These are phyloP conservation scores for Drechslerella stenobrocha DNA, from an alignment of 2,329 filamentous ascomycete genomes.

Conservation along the genomic window DNA sequence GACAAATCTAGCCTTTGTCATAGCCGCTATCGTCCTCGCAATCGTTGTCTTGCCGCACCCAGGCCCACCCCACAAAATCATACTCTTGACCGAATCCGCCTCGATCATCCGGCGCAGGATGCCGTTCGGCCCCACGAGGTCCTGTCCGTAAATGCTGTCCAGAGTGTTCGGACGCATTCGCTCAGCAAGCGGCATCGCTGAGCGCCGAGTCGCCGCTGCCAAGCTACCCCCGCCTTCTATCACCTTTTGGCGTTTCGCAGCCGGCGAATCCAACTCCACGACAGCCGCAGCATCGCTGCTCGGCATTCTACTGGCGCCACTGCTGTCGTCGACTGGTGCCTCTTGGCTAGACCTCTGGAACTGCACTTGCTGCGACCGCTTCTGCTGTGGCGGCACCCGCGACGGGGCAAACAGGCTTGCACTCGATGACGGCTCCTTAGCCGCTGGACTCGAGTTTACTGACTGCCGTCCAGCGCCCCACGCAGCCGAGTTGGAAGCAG, in stretches of 20 bases:
- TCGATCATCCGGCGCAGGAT: constrained; percentile 85
- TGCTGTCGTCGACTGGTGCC: constrained; percentile 9
- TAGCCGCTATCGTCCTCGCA: constrained; percentile 81
- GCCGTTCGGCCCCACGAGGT: constrained; percentile 82
- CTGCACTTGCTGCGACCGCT: constrained; percentile 28
- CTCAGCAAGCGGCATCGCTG: constrained; percentile 83
- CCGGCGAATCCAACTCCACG: constrained; percentile 48
- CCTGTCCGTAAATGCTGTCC: constrained; percentile 87
- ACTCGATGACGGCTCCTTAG: constrained; percentile 9
- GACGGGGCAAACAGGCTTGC: constrained; percentile 11
- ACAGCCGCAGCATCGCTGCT: constrained; percentile 10
- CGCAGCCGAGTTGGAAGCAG: too few relatives aligned
- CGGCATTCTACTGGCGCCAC: constrained; percentile 8
- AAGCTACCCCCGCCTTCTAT: constrained; percentile 64
- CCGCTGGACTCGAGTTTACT: constrained; percentile 15
- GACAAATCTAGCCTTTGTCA: constrained; percentile 81
- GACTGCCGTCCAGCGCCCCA: constrained; percentile 2
- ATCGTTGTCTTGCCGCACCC: constrained; percentile 90
- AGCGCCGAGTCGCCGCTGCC: constrained; percentile 60
- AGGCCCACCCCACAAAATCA: constrained; percentile 88
- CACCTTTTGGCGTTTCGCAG: constrained; percentile 49
- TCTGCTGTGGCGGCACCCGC: constrained; percentile 15
- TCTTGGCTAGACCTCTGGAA: constrained; percentile 23
- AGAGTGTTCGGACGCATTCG: constrained; percentile 84
- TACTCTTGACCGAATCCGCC: constrained; percentile 80